These are phyloP conservation scores for Phytomonas francai DNA, from an alignment of 208 protist species.

Conservation along the genomic window DNA sequence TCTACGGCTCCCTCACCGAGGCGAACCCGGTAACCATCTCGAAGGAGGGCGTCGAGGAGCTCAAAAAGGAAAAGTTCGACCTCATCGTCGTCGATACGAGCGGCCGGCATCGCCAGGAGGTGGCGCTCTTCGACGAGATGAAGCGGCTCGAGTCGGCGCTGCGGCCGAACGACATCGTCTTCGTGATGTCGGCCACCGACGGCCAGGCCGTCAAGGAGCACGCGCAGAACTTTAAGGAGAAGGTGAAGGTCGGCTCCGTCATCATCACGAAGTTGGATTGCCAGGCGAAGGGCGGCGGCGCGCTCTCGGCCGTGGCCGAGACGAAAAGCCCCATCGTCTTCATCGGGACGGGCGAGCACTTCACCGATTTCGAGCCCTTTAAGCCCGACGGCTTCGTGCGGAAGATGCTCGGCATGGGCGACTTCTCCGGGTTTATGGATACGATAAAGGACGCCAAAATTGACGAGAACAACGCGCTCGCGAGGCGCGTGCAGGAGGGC, in stretches of 20 bases:
- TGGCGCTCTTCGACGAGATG: slow-evolving; percentile 98
- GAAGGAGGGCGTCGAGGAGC: slow-evolving; percentile 93
- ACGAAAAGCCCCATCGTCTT: slow-evolving; percentile 98
- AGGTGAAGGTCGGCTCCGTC: slow-evolving; percentile 94
- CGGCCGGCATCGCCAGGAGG: slow-evolving; percentile 98
- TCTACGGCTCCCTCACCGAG: slow-evolving; percentile 95
- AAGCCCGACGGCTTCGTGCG: slow-evolving; percentile 82
- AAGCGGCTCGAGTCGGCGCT: slow-evolving; percentile 84
- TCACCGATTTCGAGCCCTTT: slow-evolving; percentile 95
- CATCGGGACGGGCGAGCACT: slow-evolving; percentile 98
- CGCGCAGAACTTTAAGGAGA: slow-evolving; percentile 84
- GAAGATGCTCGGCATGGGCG: slow-evolving; percentile 94
- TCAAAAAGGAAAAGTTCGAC: slow-evolving; percentile 95
- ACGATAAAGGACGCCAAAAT: slow-evolving; percentile 90
- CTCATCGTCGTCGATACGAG: slow-evolving; percentile 99
- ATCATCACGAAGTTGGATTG: slow-evolving; percentile 99
- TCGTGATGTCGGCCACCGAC: slow-evolving; percentile 97
- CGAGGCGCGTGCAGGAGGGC: slow-evolving; percentile 87
- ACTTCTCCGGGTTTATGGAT: slow-evolving; percentile 90
- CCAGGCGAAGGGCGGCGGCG: slow-evolving; percentile 98
- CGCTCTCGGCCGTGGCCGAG: slow-evolving; percentile 94
- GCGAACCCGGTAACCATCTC: slow-evolving; percentile 96
- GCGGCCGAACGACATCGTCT: slow-evolving; percentile 95
- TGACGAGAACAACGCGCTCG: slow-evolving; percentile 75
- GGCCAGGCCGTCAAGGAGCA: slow-evolving; percentile 96